Percentiles rank a stretch among this genome's conserved stretches.
Conservation (phyloP, 2,329 filamentous ascomycete genomes). For the Leptoxyphium fumago region DNA sequence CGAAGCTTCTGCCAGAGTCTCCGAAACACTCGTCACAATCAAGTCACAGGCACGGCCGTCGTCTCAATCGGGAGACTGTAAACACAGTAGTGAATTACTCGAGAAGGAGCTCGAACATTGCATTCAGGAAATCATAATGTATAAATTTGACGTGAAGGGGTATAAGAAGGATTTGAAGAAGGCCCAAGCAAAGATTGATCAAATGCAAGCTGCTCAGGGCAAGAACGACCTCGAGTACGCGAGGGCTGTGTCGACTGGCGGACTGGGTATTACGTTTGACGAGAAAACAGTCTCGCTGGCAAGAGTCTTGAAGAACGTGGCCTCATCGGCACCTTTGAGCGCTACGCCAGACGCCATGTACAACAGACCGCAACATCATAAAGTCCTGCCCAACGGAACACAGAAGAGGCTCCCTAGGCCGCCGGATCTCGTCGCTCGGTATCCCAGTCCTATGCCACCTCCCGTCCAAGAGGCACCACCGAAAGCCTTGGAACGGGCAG, state of each 20-base stretch:
- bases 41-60: background rate
- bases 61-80: background rate
- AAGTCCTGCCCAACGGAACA: constrained; percentile 6
- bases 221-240: background rate
- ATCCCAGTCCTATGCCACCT: constrained; percentile 4
- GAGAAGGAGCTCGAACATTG: constrained; percentile 13
- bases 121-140: constrained; percentile 33
- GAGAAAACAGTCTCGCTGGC: constrained; percentile 2
- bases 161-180: constrained; percentile 27
- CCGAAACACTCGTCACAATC: background rate
- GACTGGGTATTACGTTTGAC: constrained; percentile 8
- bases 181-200: constrained; percentile 16
- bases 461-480: background rate
- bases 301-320: background rate
- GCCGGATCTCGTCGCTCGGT: constrained; percentile 3
- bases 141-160: constrained; percentile 33
- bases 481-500: constrained; percentile 5
- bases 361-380: constrained; percentile 2
- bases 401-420: constrained; percentile 15
- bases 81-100: constrained; percentile 10
- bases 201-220: constrained; percentile 7
- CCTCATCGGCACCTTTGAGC: background rate
- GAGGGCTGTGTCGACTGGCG: constrained; percentile 1
- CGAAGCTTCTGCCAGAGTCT: constrained; percentile 3
- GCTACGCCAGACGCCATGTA: background rate